phyloP scores from a whole-genome alignment of 2,329 filamentous ascomycete genomes.

The Aciculosporium take region DNA sequence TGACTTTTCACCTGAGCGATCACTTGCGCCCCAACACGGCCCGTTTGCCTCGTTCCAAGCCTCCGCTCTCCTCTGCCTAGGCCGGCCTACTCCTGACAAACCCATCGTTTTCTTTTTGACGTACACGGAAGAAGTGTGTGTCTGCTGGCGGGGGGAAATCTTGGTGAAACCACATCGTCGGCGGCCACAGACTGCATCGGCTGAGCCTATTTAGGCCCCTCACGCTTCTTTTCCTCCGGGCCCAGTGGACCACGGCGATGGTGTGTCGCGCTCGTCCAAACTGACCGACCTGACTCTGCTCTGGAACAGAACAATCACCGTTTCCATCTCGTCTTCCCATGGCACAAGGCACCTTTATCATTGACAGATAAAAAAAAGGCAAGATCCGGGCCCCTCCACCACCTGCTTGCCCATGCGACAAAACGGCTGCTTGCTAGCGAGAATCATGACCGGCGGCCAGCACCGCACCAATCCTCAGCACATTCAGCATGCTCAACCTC shows the following conservation, averaged over 20 bases:
- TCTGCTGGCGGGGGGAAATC: not conserved
- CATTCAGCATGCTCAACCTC: conserved; percentile 16
- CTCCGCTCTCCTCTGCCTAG: not conserved
- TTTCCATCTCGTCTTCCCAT: not conserved
- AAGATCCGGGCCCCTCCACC: not conserved
- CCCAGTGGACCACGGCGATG: not conserved
- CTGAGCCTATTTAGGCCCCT: not conserved
- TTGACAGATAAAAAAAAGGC: not conserved
- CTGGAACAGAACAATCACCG: no score
- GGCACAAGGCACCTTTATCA: not conserved
- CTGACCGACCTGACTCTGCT: not conserved
- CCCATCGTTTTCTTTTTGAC: not conserved
- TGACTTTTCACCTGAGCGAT: not conserved
- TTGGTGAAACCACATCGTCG: not conserved
- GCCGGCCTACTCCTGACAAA: not conserved
- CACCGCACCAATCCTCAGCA: conserved; percentile 16
- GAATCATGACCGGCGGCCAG: conserved; percentile 18
- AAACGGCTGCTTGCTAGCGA: not conserved
- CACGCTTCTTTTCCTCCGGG: not conserved
- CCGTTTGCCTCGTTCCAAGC: not conserved
- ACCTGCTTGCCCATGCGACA: not conserved
- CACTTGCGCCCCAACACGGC: conserved; percentile 1
- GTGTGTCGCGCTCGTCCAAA: not conserved
- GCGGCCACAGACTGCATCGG: not conserved
- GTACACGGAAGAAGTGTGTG: not conserved